A percentile compares a stretch with the other conserved stretches of the same genome.
Conservation (phyloP, 2,329 filamentous ascomycete species). For the Fusarium transvaalense region DNA sequence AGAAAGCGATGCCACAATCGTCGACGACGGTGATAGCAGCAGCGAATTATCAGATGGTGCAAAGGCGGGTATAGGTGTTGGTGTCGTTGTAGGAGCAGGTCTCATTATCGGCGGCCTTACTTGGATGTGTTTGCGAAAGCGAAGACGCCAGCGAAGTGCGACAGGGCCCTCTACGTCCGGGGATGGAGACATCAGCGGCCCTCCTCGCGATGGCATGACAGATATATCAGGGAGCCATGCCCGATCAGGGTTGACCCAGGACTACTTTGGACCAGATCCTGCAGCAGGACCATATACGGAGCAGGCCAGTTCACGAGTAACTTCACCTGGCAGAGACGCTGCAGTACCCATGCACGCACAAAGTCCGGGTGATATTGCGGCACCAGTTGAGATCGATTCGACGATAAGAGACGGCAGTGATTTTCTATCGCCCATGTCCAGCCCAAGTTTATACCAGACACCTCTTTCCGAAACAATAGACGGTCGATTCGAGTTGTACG, state of each 20-base stretch:
- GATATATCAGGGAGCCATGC: constrained; percentile 50
- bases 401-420: constrained; percentile 31
- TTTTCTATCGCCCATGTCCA: constrained; percentile 38
- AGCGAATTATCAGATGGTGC: constrained; percentile 61
- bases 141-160: constrained; percentile 46
- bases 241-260: constrained; percentile 53
- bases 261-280: constrained; percentile 61
- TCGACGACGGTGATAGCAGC: constrained; percentile 45
- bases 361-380: constrained; percentile 62
- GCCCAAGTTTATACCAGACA: constrained; percentile 38
- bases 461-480: constrained; percentile 48
- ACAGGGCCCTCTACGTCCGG: constrained; percentile 23
- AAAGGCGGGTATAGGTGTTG: constrained; percentile 69
- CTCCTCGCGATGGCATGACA: constrained; percentile 50
- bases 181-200: constrained; percentile 34
- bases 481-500: constrained; percentile 61
- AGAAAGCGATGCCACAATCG: constrained; percentile 49
- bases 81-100: constrained; percentile 60
- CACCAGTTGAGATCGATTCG: constrained; percentile 68
- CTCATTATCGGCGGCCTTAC: constrained; percentile 58
- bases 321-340: constrained; percentile 51
- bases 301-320: constrained; percentile 45
- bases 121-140: constrained; percentile 62
- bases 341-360: constrained; percentile 61
- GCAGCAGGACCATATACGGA: constrained; percentile 62